A percentile compares a stretch with the other conserved stretches of the same genome.
Conservation (phyloP, 2,329 filamentous ascomycete genomes). For the Dryadomyces quercus-mongolicae region DNA sequence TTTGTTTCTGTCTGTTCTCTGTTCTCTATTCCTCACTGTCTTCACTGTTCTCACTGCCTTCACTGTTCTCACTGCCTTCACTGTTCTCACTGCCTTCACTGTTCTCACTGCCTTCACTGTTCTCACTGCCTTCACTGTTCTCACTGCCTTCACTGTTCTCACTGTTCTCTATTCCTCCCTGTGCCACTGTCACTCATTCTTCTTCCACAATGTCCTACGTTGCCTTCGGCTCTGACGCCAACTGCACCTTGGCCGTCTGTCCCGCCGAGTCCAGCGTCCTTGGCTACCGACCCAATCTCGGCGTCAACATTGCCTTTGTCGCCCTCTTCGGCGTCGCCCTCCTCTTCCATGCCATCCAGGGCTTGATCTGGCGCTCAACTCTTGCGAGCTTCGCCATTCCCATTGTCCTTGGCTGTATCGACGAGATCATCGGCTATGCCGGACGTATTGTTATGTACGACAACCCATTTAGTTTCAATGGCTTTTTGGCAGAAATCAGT, state of each 20-base stretch:
- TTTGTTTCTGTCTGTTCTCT: not conserved
- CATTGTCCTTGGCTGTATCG: constrained; percentile 43
- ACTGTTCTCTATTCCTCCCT: not conserved
- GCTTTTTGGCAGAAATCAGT: constrained; percentile 56
- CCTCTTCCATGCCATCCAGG: constrained; percentile 30
- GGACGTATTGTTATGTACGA: constrained; percentile 45
- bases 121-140: not conserved
- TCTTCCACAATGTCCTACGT: constrained; percentile 9
- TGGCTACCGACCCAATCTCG: constrained; percentile 31
- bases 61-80: not conserved
- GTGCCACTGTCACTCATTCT: not conserved
- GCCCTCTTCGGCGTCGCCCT: constrained; percentile 33
- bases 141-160: not conserved
- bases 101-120: not conserved
- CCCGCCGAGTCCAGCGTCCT: constrained; percentile 32
- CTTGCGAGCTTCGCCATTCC: constrained; percentile 29
- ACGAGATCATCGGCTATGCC: constrained; percentile 50
- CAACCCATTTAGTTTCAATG: constrained; percentile 45
- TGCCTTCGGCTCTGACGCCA: constrained; percentile 32
- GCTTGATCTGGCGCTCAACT: constrained; percentile 33
- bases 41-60: not conserved
- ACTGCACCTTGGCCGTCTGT: constrained; percentile 37
- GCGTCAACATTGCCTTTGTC: constrained; percentile 29
- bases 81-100: not conserved
- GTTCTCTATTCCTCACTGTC: not conserved